These are phyloP conservation scores for Dactylellina leptospora DNA, from an alignment of 2,329 filamentous ascomycete genomes.

Conservation along the genomic window DNA sequence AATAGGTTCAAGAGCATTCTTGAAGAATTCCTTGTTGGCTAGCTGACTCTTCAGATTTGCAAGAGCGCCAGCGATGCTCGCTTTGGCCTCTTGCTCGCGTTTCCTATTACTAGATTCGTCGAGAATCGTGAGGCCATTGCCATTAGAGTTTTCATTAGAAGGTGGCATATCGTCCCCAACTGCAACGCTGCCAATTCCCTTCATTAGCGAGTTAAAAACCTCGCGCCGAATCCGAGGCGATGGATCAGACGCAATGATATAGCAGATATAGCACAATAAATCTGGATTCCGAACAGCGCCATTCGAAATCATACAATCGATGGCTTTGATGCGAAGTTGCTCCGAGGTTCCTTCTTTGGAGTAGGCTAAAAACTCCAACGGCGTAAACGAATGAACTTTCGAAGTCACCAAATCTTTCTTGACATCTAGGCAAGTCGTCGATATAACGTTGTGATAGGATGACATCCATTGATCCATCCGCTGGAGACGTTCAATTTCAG, in stretches of 20 bases:
- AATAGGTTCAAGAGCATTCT: constrained; percentile 65
- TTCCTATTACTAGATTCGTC: constrained; percentile 62
- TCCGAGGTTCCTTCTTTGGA: constrained; percentile 72
- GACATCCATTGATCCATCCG: constrained; percentile 74
- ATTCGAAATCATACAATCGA: constrained; percentile 72
- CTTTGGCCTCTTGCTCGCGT: constrained; percentile 64
- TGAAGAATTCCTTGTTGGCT: constrained; percentile 63
- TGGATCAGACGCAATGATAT: constrained; percentile 69
- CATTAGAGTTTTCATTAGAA: constrained; percentile 56
- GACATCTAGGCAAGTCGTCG: constrained; percentile 68
- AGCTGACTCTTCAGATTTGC: constrained; percentile 65
- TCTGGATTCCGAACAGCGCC: constrained; percentile 68
- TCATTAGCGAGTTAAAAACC: constrained; percentile 69
- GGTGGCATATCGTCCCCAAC: constrained; percentile 66
- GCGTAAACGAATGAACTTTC: constrained; percentile 51
- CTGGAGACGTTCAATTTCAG: constrained; percentile 73
- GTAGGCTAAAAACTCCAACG: constrained; percentile 72
- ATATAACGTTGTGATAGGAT: constrained; percentile 71
- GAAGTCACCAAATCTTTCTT: constrained; percentile 55
- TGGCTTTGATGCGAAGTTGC: constrained; percentile 72
- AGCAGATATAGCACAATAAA: constrained; percentile 68
- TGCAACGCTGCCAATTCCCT: constrained; percentile 71
- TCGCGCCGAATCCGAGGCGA: constrained; percentile 71
- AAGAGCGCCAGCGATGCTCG: constrained; percentile 64
- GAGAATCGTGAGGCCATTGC: constrained; percentile 63